phyloP scores from a whole-genome alignment of 2,329 filamentous ascomycete species.

The Hortaea sp. region DNA sequence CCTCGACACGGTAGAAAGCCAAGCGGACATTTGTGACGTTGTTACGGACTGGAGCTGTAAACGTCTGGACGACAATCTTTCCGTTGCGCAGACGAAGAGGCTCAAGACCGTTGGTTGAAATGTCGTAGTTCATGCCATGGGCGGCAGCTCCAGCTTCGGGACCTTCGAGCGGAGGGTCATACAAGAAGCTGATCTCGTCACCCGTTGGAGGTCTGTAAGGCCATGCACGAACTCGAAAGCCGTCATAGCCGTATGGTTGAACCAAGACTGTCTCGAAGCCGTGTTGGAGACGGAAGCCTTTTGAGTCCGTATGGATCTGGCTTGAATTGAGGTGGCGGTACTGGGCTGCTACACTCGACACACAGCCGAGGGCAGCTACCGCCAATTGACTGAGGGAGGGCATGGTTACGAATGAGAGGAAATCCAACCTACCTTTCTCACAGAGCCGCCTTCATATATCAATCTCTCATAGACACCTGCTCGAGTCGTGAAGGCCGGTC shows the following conservation, averaged over 20 bases:
- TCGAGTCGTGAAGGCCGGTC: no score
- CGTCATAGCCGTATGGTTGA: conserved; percentile 31
- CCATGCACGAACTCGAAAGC: conserved; percentile 31
- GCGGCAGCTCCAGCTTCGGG: conserved; percentile 23
- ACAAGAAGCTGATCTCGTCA: conserved; percentile 29
- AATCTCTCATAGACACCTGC: no score
- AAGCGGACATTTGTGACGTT: conserved; percentile 25
- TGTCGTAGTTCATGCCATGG: conserved; percentile 24
- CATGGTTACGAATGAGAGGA: not conserved
- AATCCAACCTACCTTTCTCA: no score
- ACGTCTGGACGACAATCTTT: conserved; percentile 27
- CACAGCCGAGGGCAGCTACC: not conserved
- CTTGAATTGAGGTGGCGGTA: not conserved
- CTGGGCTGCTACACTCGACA: not conserved
- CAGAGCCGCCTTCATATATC: no score
- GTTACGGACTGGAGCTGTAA: conserved; percentile 17
- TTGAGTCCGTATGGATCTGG: conserved; percentile 2
- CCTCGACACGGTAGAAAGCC: conserved; percentile 27
- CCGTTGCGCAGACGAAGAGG: conserved; percentile 26
- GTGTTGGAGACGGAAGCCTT: conserved; percentile 16
- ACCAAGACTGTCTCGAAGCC: conserved; percentile 31
- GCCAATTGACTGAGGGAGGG: not conserved
- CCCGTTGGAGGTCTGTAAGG: conserved; percentile 27
- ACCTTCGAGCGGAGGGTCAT: conserved; percentile 31
- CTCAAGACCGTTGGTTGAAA: conserved; percentile 23